Percentiles rank a stretch among this genome's conserved stretches.
Conservation (phyloP, 2,329 filamentous ascomycete genomes). For the Pleoardoris graminearum region DNA sequence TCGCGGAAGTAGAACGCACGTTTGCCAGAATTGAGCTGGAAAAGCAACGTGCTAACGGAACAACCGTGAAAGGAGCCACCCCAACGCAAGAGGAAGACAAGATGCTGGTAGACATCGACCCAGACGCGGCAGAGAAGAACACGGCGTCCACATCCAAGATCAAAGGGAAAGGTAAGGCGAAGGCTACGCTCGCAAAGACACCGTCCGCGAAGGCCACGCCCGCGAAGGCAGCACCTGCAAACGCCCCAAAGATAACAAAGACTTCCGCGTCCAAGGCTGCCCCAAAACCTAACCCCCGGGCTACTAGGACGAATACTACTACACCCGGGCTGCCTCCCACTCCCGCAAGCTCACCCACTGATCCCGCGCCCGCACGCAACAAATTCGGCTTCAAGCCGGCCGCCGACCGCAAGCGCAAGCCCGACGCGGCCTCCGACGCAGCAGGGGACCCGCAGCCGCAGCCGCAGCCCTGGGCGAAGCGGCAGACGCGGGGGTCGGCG, state of each 20-base stretch:
- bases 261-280: background rate
- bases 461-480: background rate
- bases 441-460: background rate
- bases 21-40: background rate
- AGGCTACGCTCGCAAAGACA: background rate
- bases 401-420: background rate
- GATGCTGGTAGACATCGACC: background rate
- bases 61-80: background rate
- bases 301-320: background rate
- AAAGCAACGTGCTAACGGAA: background rate
- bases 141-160: background rate
- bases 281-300: background rate
- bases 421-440: background rate
- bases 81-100: background rate
- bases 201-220: background rate
- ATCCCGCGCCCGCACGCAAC: background rate
- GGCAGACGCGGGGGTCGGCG: slow-evolving; percentile 12
- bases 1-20: background rate
- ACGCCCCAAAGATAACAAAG: background rate
- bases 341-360: background rate
- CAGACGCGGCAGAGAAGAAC: background rate
- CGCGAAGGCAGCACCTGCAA: background rate
- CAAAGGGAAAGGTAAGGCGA: background rate
- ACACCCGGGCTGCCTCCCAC: background rate
- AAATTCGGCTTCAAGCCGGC: slow-evolving; percentile 12